phyloP scores from a whole-genome alignment of 371 early-diverging fungal species.

The Phascolomyces articulosus region DNA sequence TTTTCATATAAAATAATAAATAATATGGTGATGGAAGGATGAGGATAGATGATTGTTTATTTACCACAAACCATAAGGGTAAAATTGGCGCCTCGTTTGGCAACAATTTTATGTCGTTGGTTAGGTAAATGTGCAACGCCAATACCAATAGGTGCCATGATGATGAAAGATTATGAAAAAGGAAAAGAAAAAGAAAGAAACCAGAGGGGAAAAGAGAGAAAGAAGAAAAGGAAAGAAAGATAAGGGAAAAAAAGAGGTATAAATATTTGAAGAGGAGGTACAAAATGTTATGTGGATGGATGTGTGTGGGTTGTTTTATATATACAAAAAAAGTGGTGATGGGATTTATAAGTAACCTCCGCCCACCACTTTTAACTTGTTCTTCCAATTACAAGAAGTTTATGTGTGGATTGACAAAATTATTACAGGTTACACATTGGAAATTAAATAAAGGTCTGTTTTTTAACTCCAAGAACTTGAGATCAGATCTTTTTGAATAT shows the following conservation, averaged over 20 bases:
- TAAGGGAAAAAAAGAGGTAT: background rate
- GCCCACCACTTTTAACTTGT: no score
- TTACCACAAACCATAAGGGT: conserved; percentile 97
- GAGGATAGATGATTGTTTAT: conserved; percentile 15
- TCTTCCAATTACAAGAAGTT: conserved; percentile 7
- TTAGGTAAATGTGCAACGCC: conserved; percentile 98
- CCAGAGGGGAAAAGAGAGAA: conserved; percentile 8
- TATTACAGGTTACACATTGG: background rate
- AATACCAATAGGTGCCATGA: conserved; percentile 59
- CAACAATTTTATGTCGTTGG: conserved; percentile 94
- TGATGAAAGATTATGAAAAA: conserved; percentile 1
- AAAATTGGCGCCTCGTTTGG: conserved; percentile 89
- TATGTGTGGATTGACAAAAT: background rate
- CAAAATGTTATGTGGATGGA: no score
- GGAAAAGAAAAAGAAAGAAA: conserved; percentile 11
- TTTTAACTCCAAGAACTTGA: conserved; percentile 49
- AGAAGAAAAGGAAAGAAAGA: background rate
- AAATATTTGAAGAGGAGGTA: conserved; percentile 27
- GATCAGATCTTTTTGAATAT: conserved; percentile 49
- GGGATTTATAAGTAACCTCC: no score
- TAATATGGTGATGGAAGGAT: no score
- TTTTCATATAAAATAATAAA: no score
- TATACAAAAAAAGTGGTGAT: background rate
- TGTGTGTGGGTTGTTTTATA: conserved; percentile 30
- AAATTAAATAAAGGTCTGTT: background rate